Percentiles rank a stretch among this genome's conserved stretches.
Evolutionary conservation across 2,329 filamentous ascomycete genomes (phyloP).

Genomic region (Chaetothyriales sp.): DNA sequence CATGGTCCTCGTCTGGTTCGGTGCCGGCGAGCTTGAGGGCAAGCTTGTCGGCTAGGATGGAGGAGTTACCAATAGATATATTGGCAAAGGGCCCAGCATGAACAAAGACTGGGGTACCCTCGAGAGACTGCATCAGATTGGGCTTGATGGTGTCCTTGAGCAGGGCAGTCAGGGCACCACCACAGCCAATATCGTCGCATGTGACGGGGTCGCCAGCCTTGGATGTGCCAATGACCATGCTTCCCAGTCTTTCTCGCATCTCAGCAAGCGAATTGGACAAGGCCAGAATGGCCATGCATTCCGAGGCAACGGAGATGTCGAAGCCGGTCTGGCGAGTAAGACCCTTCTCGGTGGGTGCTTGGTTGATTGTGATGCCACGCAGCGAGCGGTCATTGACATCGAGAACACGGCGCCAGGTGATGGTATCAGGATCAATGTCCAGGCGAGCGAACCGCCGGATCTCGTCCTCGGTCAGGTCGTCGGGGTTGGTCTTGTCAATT

Average conservation of each 20-base stretch:
- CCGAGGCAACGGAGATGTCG: slow-evolving; percentile 92
- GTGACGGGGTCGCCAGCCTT: slow-evolving; percentile 77
- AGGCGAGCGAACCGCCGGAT: slow-evolving; percentile 76
- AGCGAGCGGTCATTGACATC: slow-evolving; percentile 96
- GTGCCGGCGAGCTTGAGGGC: slow-evolving; percentile 92
- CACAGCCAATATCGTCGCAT: slow-evolving; percentile 85
- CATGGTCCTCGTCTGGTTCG: slow-evolving; percentile 74
- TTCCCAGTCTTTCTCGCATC: slow-evolving; percentile 81
- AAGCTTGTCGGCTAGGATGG: slow-evolving; percentile 85
- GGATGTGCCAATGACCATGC: slow-evolving; percentile 90
- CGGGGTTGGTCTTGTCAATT: slow-evolving; percentile 84
- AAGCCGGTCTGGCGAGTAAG: slow-evolving; percentile 80
- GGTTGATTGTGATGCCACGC: slow-evolving; percentile 74
- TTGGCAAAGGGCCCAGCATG: slow-evolving; percentile 97
- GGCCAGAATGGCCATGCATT: slow-evolving; percentile 96
- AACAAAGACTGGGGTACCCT: slow-evolving; percentile 93
- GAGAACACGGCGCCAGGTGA: slow-evolving; percentile 89
- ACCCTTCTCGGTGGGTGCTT: slow-evolving; percentile 79
- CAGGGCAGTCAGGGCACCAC: slow-evolving; percentile 78
- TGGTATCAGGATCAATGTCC: slow-evolving; percentile 91
- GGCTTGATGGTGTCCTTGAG: slow-evolving; percentile 99
- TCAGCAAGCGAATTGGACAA: slow-evolving; percentile 76
- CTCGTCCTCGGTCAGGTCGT: slow-evolving; percentile 82
- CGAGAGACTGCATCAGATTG: slow-evolving; percentile 94
- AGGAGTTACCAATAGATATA: slow-evolving; percentile 94